Evolutionary conservation across 139 green algal species (phyloP).

Genomic region (Yamagishiella unicocca): DNA sequence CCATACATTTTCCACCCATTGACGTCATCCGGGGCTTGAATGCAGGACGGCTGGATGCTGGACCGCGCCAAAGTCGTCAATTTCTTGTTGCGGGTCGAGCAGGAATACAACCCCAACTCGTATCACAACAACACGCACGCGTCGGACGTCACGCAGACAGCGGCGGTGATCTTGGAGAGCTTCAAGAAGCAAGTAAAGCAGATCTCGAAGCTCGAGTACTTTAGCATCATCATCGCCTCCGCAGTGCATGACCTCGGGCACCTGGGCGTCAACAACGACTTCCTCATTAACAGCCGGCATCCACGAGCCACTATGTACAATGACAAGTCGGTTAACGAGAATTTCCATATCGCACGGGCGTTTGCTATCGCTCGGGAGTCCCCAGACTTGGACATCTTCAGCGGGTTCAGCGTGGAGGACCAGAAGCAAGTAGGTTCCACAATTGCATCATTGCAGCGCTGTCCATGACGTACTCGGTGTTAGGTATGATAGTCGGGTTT

Average conservation of each 20-base stretch:
- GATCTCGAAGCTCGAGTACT: slow-evolving; percentile 67
- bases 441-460: too few species aligned
- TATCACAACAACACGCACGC: slow-evolving; percentile 83
- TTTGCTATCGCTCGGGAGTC: slow-evolving; percentile 62
- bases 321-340: slow-evolving; percentile 77
- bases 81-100: slow-evolving; percentile 64
- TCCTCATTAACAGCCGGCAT: slow-evolving; percentile 73
- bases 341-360: slow-evolving; percentile 66
- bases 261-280: slow-evolving; percentile 78
- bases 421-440: slow-evolving; percentile 61
- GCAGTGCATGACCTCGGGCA: slow-evolving; percentile 78
- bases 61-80: slow-evolving; percentile 63
- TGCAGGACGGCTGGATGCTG: slow-evolving; percentile 72
- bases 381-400: slow-evolving; percentile 60
- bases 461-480: neutral
- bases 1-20: neutral
- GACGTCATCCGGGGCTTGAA: neutral
- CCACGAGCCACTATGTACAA: slow-evolving; percentile 70
- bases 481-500: neutral
- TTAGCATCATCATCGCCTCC: slow-evolving; percentile 71
- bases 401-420: slow-evolving; percentile 62
- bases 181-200: slow-evolving; percentile 50
- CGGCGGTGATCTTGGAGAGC: slow-evolving; percentile 66
- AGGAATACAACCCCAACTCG: slow-evolving; percentile 64
- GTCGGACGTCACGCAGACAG: slow-evolving; percentile 76